Percentiles rank a stretch among this genome's conserved stretches.
Evolutionary conservation across 2,329 filamentous ascomycete genomes (phyloP).

Genomic region (Aspergillus floridensis): DNA sequence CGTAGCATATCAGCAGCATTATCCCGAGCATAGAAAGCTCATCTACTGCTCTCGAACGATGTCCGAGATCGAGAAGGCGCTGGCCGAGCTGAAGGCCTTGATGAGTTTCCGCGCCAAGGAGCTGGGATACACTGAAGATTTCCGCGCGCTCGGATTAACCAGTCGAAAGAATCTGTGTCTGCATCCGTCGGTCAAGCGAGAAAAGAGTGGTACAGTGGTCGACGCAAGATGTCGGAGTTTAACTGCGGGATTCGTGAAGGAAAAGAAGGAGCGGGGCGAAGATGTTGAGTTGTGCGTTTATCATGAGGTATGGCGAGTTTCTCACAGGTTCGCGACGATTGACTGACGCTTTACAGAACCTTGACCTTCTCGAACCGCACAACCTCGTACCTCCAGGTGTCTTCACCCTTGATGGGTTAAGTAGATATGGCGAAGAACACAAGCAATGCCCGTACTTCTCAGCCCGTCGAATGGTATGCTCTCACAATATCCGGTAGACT

Average conservation of each 20-base stretch:
- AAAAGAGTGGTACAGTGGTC: constrained; percentile 91
- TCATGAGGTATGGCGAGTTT: constrained; percentile 66
- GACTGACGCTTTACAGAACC: constrained; percentile 58
- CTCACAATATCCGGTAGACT: not conserved
- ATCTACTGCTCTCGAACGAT: constrained; percentile 99
- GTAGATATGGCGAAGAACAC: constrained; percentile 87
- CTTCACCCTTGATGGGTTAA: constrained; percentile 87
- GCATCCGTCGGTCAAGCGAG: constrained; percentile 90
- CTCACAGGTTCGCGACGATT: not conserved
- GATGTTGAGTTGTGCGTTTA: constrained; percentile 93
- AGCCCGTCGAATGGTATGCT: constrained; percentile 77
- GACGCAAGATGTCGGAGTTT: constrained; percentile 94
- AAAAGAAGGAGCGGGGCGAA: constrained; percentile 94
- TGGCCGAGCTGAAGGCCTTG: constrained; percentile 83
- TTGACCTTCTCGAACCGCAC: constrained; percentile 90
- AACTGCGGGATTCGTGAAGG: constrained; percentile 94
- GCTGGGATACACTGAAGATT: constrained; percentile 88
- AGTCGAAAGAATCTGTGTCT: constrained; percentile 97
- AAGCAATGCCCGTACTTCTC: constrained; percentile 99
- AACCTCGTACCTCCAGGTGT: constrained; percentile 93
- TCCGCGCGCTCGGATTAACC: constrained; percentile 84
- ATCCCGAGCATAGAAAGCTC: constrained; percentile 88
- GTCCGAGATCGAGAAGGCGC: constrained; percentile 98
- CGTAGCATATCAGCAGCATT: constrained; percentile 91
- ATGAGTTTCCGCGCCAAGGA: constrained; percentile 94